Evolutionary conservation across 2,329 filamentous ascomycete species (phyloP).

Genomic region (Orbilia javanica): DNA sequence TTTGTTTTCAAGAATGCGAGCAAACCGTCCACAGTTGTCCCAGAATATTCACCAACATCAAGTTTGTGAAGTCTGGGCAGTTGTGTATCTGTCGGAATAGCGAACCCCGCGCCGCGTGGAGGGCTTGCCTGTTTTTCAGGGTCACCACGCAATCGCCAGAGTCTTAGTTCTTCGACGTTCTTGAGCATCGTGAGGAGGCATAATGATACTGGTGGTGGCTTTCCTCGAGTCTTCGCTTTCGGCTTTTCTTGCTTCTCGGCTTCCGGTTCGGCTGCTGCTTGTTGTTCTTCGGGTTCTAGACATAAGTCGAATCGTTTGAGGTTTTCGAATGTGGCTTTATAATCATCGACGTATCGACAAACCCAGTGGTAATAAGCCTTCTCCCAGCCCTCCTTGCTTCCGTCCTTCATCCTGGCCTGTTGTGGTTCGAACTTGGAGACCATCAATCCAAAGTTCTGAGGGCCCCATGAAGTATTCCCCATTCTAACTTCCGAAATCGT

Average conservation of each 20-base stretch:
- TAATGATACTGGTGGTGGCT: conserved; percentile 25
- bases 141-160: conserved; percentile 39
- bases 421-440: conserved; percentile 40
- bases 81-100: conserved; percentile 30
- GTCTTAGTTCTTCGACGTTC: conserved; percentile 46
- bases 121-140: neutral
- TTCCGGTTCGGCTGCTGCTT: neutral
- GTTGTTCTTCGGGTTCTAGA: conserved; percentile 37
- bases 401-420: conserved; percentile 30
- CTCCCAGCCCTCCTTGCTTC: conserved; percentile 23
- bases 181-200: conserved; percentile 42
- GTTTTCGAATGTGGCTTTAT: conserved; percentile 41
- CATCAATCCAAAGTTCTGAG: conserved; percentile 37
- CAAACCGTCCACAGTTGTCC: conserved; percentile 9
- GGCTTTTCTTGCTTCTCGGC: conserved; percentile 1
- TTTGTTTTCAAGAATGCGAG: conserved; percentile 29
- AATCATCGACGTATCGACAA: conserved; percentile 46
- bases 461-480: conserved; percentile 40
- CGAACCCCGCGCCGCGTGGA: conserved; percentile 11
- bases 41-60: conserved; percentile 44
- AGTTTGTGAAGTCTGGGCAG: conserved; percentile 19
- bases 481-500: conserved; percentile 37
- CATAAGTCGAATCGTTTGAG: conserved; percentile 43
- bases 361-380: conserved; percentile 47
- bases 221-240: neutral